Evolutionary conservation across 23 red algal genomes (phyloP).

Genomic region (Gracilariopsis chorda): DNA sequence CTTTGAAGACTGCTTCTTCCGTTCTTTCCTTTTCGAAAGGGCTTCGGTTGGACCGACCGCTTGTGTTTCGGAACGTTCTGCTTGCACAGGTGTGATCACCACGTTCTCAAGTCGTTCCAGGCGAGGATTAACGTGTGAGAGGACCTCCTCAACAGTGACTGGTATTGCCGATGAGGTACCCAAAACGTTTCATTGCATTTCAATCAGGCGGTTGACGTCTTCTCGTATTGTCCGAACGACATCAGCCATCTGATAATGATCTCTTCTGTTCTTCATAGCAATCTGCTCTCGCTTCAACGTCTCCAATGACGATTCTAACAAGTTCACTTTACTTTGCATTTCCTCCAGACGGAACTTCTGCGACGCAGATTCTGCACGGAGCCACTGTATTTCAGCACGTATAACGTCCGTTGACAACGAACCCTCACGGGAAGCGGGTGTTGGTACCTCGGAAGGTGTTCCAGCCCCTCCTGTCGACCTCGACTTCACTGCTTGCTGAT

Average conservation of each 20-base stretch:
- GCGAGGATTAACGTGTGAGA: neutral
- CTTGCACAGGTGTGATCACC: neutral
- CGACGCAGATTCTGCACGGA: neutral
- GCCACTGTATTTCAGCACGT: neutral
- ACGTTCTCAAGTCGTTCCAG: neutral
- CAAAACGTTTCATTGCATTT: neutral
- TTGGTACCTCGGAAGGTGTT: neutral
- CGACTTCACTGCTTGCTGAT: neutral
- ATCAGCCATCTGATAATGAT: constrained; percentile 11
- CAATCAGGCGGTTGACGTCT: neutral
- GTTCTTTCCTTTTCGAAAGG: neutral
- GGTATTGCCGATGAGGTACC: neutral
- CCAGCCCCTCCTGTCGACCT: neutral
- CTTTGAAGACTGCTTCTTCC: neutral
- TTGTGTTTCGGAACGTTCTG: neutral
- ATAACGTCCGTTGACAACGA: neutral
- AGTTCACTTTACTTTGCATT: neutral
- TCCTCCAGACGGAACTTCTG: constrained; percentile 21
- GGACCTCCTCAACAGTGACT: constrained; percentile 15
- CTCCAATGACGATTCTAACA: constrained; percentile 4
- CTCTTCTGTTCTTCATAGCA: neutral
- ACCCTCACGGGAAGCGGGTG: neutral
- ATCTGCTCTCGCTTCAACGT: neutral
- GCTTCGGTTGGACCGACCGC: neutral
- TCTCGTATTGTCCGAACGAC: neutral